Base-by-base conservation (phyloP, 2,329 filamentous ascomycete genomes). In the Sphaerostilbella broomeana region DNA sequence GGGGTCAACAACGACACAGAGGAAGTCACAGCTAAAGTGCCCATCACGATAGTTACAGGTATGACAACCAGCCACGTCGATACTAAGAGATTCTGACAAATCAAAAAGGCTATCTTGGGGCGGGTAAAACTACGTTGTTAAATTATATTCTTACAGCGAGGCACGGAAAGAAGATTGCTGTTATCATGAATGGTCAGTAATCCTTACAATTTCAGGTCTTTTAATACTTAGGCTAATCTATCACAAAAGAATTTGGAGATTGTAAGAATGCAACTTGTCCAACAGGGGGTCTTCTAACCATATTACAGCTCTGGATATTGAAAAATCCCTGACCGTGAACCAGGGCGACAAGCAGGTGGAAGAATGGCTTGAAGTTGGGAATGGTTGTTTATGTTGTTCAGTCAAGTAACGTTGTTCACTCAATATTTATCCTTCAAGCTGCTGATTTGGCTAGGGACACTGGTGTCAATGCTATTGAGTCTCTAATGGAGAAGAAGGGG, bases 121-220 rank as follows among this genome's bases (percentile, higher is more conserved):
- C 92, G 7, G 92, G 92, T 13, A 98, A 98, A 64, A 97, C 90
- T 0, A 97, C 90, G 0, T 65, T 97, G 20, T 70, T 98, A 43
- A 97, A 98, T 61, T 95, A 97, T 60, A 97, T 98, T 46, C 70
- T 98, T 37, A 94, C 84, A 19, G 88, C 89, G 42, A 82, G 90
- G 45, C 92, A 98, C 72, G 90, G 90, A 60, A 97, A 97, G 72
- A 95, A 88, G 56, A 92, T 98, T 60, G 92, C 92, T 9, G 92
- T 98, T 11, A 97, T 98, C 42, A 77, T 98, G 68, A 98, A 98
- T 62, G 88, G 86, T 57, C 6, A 22, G 38, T 15, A n/a, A 17
- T 28, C 1, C 12, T 8, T 4, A 5, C 19, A 22, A 6, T 5
- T 30, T 12, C 3, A 15, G 15, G 19, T 11, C 13, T 16, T 4